Conservation (phyloP, 192 early-diverging fungal species). For the Mycoemilia scoparia region DNA sequence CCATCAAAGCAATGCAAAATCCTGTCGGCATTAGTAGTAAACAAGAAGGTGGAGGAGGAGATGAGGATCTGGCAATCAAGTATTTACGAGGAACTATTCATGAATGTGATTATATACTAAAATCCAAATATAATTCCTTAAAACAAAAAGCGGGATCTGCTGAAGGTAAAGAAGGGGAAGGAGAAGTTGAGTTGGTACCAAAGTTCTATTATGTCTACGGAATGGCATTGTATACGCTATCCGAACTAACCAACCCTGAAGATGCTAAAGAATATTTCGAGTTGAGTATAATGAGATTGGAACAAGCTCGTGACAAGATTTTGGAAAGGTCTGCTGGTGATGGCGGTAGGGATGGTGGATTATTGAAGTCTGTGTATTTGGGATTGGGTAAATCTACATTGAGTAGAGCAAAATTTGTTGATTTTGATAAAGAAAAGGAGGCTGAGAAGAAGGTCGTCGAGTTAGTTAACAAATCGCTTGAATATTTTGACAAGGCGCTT, state of each 20-base stretch:
- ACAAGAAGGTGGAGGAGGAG: constrained; percentile 2
- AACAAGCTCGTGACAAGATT: constrained; percentile 11
- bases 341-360: too few species aligned
- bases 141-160: too few species aligned
- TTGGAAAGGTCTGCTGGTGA: too few species aligned
- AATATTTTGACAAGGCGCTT: constrained; percentile 2
- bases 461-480: too few species aligned
- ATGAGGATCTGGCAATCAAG: constrained; percentile 16
- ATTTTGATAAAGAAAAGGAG: not conserved
- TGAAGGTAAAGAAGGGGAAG: not conserved
- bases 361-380: constrained; percentile 11
- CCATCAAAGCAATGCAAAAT: not conserved
- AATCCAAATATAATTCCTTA: constrained; percentile 13
- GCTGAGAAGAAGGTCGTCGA: not conserved
- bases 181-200: constrained; percentile 10
- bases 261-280: constrained; percentile 12
- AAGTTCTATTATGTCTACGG: constrained; percentile 37
- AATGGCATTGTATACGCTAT: constrained; percentile 28
- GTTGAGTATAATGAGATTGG: constrained; percentile 12
- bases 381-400: constrained; percentile 12
- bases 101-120: constrained; percentile 39
- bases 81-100: constrained; percentile 37
- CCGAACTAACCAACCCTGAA: constrained; percentile 10
- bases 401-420: too few species aligned
- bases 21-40: not conserved